Evolutionary conservation across 176 grass and related monocot genomes (phyloP).

Genomic region (Paspalum notatum): DNA sequence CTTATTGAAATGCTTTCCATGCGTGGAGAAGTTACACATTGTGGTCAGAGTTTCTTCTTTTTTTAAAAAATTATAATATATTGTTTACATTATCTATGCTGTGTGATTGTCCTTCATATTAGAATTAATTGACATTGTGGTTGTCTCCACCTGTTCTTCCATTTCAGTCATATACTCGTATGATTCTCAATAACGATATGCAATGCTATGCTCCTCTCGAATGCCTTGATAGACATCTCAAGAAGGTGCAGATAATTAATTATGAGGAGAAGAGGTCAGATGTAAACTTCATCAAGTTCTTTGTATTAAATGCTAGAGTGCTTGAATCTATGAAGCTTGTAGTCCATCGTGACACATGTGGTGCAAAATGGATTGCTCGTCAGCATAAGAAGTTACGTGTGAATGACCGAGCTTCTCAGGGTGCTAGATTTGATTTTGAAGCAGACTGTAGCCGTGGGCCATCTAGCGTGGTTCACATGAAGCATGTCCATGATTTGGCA

Average conservation of each 20-base stretch:
- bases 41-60: background rate
- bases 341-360: background rate
- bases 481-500: background rate
- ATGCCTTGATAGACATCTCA: background rate
- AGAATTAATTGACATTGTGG: background rate
- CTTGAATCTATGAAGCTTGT: constrained; percentile 10
- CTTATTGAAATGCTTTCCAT: background rate
- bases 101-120: background rate
- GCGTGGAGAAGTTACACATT: background rate
- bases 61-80: background rate
- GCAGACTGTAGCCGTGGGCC: background rate
- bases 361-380: background rate
- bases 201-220: background rate
- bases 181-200: background rate
- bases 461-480: background rate
- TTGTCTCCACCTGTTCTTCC: background rate
- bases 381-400: background rate
- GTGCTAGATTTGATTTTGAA: background rate
- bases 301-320: background rate
- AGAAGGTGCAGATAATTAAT: background rate
- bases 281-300: background rate
- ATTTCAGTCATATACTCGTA: background rate
- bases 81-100: background rate
- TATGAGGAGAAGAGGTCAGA: background rate
- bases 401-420: background rate